Conservation (phyloP, 441 rosid genomes). For the Dalechampia spathulata region DNA sequence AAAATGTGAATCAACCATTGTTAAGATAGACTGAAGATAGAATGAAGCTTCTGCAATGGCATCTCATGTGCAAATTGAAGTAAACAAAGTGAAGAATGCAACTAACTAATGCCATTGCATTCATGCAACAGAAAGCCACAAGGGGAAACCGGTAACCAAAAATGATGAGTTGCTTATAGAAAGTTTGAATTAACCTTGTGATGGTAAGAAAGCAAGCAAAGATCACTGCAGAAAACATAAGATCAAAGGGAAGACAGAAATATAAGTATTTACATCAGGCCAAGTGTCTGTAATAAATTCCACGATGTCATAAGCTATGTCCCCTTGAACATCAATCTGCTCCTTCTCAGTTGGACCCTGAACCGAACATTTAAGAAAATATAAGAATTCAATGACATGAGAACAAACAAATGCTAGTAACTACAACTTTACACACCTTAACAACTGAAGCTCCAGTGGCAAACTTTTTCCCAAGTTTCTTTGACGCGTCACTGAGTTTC, state of each 20-base stretch:
- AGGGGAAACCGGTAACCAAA: too few relatives aligned
- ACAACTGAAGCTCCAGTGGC: slow-evolving; percentile 95
- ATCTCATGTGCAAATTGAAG: neutral
- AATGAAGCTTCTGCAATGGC: neutral
- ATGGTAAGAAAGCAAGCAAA: neutral
- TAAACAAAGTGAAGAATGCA: neutral
- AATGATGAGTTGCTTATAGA: too few relatives aligned
- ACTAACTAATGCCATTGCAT: neutral
- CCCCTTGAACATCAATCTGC: slow-evolving; percentile 95
- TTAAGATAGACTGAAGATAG: neutral
- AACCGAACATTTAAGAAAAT: slow-evolving; percentile 4
- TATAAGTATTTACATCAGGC: slow-evolving; percentile 55
- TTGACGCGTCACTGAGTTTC: slow-evolving; percentile 86
- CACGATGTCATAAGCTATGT: slow-evolving; percentile 72
- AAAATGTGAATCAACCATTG: neutral
- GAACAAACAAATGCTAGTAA: neutral
- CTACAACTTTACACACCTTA: slow-evolving; percentile 39
- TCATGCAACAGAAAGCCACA: neutral
- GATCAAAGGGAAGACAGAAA: neutral
- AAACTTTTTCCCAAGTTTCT: slow-evolving; percentile 91
- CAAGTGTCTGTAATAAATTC: slow-evolving; percentile 80
- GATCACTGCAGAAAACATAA: neutral
- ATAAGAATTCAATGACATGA: neutral
- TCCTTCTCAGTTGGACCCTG: slow-evolving; percentile 96
- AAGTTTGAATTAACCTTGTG: too few relatives aligned